These are phyloP conservation scores for Tausonia pullulans DNA, from an alignment of 1,284 basidiomycete species.

Conservation along the genomic window DNA sequence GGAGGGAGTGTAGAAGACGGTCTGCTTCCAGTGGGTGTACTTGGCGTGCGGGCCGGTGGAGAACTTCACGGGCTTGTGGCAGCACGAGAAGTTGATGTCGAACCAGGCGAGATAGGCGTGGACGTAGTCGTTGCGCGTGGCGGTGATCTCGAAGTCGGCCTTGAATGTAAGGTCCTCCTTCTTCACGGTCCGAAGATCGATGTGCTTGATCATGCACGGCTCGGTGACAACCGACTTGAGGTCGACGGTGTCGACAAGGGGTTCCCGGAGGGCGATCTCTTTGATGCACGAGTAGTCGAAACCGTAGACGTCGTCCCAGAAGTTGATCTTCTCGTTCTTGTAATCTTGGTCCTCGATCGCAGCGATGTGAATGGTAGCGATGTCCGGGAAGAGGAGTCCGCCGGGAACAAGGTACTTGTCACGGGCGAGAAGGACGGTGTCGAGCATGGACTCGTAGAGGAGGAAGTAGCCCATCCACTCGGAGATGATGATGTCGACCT, in stretches of 20 bases:
- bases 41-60: slow-evolving; percentile 91
- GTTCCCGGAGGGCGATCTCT: slow-evolving; percentile 92
- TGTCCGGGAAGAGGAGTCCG: slow-evolving; percentile 94
- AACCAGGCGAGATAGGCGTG: slow-evolving; percentile 99
- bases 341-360: slow-evolving; percentile 99
- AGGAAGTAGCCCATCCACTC: slow-evolving; percentile 50
- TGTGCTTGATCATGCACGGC: slow-evolving; percentile 79
- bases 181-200: slow-evolving; percentile 81
- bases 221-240: slow-evolving; percentile 83
- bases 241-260: slow-evolving; percentile 95
- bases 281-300: slow-evolving; percentile 99
- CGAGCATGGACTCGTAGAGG: slow-evolving; percentile 98
- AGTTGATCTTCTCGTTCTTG: slow-evolving; percentile 84
- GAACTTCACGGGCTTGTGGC: slow-evolving; percentile 92
- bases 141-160: slow-evolving; percentile 65
- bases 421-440: slow-evolving; percentile 90
- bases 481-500: slow-evolving; percentile 98
- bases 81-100: slow-evolving; percentile 90
- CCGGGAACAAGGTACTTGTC: slow-evolving; percentile 88
- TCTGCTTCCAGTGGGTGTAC: slow-evolving; percentile 95
- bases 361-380: slow-evolving; percentile 82
- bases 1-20: slow-evolving; percentile 87
- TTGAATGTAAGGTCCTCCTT: slow-evolving; percentile 91
- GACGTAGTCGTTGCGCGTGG: slow-evolving; percentile 85
- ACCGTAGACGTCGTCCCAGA: slow-evolving; percentile 99